phyloP scores from a whole-genome alignment of 1,284 basidiomycete species.

The Schizophyllum amplum region DNA sequence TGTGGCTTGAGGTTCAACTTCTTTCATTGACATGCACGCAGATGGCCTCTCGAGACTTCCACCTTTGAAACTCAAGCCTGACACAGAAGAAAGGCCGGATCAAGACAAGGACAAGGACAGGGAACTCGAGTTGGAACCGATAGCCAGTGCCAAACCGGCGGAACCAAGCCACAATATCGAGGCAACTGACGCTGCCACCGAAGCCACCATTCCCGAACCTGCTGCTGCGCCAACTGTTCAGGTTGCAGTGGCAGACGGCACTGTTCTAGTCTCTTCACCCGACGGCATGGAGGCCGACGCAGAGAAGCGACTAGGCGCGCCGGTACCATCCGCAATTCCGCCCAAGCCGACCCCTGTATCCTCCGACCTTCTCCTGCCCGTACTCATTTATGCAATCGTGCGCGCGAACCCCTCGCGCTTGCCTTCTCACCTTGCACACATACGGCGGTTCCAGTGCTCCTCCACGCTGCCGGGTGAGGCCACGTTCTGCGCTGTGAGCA shows the following conservation, averaged over 20 bases:
- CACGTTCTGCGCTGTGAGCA: conserved; percentile 87
- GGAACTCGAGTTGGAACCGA: neutral
- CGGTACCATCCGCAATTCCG: neutral
- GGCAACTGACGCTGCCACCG: conserved; percentile 3
- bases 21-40: conserved; percentile 18
- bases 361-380: conserved; percentile 75
- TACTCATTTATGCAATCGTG: conserved; percentile 89
- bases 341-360: conserved; percentile 36
- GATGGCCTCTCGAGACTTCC: conserved; percentile 65
- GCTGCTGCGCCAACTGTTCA: conserved; percentile 6
- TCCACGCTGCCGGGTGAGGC: conserved; percentile 71
- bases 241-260: neutral
- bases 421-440: conserved; percentile 81
- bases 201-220: neutral
- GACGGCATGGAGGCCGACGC: neutral
- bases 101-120: conserved; percentile 9
- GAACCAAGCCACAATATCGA: neutral
- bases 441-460: conserved; percentile 79
- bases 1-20: neutral
- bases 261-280: neutral
- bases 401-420: conserved; percentile 81
- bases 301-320: neutral
- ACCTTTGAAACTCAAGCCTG: conserved; percentile 55
- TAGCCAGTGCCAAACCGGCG: neutral
- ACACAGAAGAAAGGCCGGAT: conserved; percentile 34